Evolutionary conservation across 2,329 filamentous ascomycete genomes (phyloP), one percentile per base, ranked within the genome.

Genomic region (Aspergillus eucalypticola): DNA sequence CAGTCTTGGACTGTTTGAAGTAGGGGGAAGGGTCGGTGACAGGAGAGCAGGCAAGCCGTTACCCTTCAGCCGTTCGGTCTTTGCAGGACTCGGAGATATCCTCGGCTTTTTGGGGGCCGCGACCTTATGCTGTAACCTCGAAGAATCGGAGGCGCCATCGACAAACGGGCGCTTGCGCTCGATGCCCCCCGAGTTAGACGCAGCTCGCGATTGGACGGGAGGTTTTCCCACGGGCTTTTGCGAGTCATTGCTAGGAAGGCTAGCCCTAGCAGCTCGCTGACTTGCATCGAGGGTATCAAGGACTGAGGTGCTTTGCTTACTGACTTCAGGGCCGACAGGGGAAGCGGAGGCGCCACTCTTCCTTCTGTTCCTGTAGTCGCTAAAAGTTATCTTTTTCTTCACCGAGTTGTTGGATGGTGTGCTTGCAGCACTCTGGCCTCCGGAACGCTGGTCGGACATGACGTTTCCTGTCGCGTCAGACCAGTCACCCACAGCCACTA

Each of bases 301-400:
- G n/a, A 61, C 59, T 29, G 67, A 64, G 48, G 41, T 55, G 39
- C 59, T 63, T 44, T 69, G 67, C 42, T 54, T 61, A 39, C 53
- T 35, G 35, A 56, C 48, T 57, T 72, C 67, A 44, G 67, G 68
- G 50, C 58, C 63, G 48, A 71, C 63, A 15, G 72, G 68, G 15
- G 67, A 67, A 5, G 68, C 62, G 17, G 66, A 68, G 10, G 72
- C 60, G 8, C 69, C 73, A 44, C 70, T 76, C 57, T 74, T 78
- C 61, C 75, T 81, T 69, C 85, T 85, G 61, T 81, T 84, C 73
- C 85, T 87, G 73, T 88, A 88, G 41, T 84, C 85, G 44, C 80
- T 83, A 56, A 88, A 72, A 57, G 78, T 86, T 62, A 88, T 87
- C 72, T 86, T 88, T 77, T 86, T 88, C 75, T 84, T 87, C 23